Evolutionary conservation across 345 rosid species (phyloP).

Genomic region (Aquilaria sinensis): DNA sequence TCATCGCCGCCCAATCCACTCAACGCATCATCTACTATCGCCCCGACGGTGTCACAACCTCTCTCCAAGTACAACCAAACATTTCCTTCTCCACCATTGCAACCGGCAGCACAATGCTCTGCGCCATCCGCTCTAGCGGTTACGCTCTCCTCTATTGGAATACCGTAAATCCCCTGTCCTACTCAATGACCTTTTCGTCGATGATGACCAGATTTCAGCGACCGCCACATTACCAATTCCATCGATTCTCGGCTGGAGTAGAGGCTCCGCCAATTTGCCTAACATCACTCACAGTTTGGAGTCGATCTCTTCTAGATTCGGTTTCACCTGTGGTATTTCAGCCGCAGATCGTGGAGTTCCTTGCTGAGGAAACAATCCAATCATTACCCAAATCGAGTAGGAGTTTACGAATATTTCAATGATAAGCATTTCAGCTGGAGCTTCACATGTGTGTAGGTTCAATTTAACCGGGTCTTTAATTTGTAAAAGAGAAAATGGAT

Average conservation of each 20-base stretch:
- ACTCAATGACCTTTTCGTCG: conserved; percentile 34
- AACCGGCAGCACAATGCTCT: conserved; percentile 37
- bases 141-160: conserved; percentile 49
- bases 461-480: too few relatives aligned
- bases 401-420: too few relatives aligned
- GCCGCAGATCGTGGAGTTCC: background rate
- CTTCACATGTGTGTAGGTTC: too few relatives aligned
- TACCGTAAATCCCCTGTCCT: conserved; percentile 14
- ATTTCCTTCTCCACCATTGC: conserved; percentile 43
- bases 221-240: too few relatives aligned
- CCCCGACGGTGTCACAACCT: background rate
- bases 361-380: too few relatives aligned
- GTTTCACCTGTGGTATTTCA: conserved; percentile 52
- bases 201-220: conserved; percentile 13
- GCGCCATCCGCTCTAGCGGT: conserved; percentile 52
- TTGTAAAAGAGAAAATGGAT: too few relatives aligned
- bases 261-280: too few relatives aligned
- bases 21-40: conserved; percentile 33
- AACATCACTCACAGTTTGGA: conserved; percentile 10
- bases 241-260: too few relatives aligned
- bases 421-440: too few relatives aligned
- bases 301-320: conserved; percentile 45
- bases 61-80: conserved; percentile 21
- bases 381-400: too few relatives aligned
- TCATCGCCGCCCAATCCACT: conserved; percentile 27